Conservation (phyloP, 495 filamentous ascomycete species). For the Terfezia boudieri region DNA sequence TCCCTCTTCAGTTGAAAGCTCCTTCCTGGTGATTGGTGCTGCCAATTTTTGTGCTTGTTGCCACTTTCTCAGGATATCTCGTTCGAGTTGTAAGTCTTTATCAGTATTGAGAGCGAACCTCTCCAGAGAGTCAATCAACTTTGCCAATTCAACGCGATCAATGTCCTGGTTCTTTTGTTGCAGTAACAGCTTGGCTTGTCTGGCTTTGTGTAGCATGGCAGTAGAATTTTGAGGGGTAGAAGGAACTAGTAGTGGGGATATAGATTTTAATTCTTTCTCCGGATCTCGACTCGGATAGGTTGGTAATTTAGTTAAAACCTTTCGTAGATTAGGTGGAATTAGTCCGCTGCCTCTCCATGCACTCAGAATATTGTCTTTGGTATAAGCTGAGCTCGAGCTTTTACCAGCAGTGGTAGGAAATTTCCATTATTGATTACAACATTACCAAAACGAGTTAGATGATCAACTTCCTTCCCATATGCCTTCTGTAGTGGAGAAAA, state of each 20-base stretch:
- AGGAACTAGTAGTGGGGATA: not conserved
- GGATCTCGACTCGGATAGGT: no score
- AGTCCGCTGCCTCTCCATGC: not conserved
- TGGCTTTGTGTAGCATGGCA: not conserved
- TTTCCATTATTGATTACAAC: not conserved
- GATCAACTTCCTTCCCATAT: slow-evolving; percentile 5
- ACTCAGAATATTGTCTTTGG: not conserved
- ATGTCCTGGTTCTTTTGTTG: not conserved
- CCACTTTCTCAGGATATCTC: not conserved
- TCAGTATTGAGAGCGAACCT: not conserved
- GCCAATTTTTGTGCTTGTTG: not conserved
- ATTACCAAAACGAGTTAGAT: not conserved
- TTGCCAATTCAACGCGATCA: not conserved
- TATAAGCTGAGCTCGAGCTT: not conserved
- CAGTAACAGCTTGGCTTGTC: not conserved
- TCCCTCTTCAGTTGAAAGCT: not conserved
- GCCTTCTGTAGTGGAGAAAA: slow-evolving; percentile 1
- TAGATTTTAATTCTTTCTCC: no score
- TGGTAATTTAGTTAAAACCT: not conserved
- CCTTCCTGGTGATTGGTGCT: not conserved
- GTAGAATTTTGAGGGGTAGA: not conserved
- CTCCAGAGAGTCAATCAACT: not conserved
- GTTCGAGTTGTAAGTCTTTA: not conserved
- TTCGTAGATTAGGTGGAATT: not conserved
- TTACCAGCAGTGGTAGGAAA: not conserved